phyloP scores from a whole-genome alignment of 345 rosid species.

The Boechera retrofracta region DNA sequence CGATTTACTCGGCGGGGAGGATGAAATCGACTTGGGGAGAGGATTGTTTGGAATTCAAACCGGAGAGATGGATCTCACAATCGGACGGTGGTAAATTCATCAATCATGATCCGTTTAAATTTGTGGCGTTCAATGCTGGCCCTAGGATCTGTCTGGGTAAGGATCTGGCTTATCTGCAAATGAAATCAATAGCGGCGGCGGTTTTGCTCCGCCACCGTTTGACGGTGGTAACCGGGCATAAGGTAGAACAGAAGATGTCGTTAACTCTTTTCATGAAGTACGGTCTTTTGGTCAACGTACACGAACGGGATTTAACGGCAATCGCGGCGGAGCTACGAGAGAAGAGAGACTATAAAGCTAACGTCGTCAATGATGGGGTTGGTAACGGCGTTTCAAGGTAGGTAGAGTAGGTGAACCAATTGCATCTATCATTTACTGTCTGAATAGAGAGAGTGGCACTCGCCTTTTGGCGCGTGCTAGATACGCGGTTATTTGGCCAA shows the following conservation, averaged over 20 bases:
- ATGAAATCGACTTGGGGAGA: constrained; percentile 92
- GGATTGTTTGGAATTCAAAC: constrained; percentile 80
- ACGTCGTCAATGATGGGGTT: constrained; percentile 41
- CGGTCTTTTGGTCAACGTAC: constrained; percentile 75
- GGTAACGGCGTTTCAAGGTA: constrained; percentile 46
- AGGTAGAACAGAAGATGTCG: constrained; percentile 98
- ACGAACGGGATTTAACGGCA: constrained; percentile 58
- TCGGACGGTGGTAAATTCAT: constrained; percentile 65
- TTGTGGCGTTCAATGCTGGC: constrained; percentile 94
- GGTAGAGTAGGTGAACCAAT: constrained; percentile 38
- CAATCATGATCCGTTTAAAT: constrained; percentile 71
- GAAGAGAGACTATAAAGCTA: constrained; percentile 34
- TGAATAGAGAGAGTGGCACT: constrained; percentile 25
- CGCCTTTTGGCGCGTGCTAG: constrained; percentile 27
- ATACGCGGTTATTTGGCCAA: constrained; percentile 21
- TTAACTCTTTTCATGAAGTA: constrained; percentile 87
- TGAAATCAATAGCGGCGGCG: constrained; percentile 91
- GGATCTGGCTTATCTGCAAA: constrained; percentile 83
- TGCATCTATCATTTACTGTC: constrained; percentile 38
- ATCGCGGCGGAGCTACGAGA: constrained; percentile 46
- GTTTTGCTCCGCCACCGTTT: constrained; percentile 71
- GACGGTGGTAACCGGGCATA: constrained; percentile 70
- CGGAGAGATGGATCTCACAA: constrained; percentile 86
- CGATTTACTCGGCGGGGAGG: constrained; percentile 90
- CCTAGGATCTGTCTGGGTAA: constrained; percentile 90